Conservation (phyloP, 2,329 filamentous ascomycete genomes). For the Metarhizium album region DNA sequence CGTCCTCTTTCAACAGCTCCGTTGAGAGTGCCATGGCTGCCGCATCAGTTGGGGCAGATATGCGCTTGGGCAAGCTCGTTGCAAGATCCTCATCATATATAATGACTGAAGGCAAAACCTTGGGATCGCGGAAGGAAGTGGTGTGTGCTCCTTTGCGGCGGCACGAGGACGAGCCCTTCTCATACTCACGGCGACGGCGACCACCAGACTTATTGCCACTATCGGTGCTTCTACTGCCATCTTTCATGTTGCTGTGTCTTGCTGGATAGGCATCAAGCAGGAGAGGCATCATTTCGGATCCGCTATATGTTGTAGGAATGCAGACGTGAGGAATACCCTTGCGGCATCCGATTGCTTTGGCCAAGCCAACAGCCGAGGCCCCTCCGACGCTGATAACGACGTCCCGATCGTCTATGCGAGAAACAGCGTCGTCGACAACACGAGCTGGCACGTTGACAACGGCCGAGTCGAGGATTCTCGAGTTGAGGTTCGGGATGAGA, state of each 20-base stretch:
- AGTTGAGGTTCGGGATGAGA: conserved; percentile 23
- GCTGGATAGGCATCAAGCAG: conserved; percentile 9
- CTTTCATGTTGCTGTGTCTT: conserved; percentile 6
- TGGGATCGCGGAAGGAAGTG: conserved; percentile 12
- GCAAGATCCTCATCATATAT: conserved; percentile 29
- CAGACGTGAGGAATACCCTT: conserved; percentile 46
- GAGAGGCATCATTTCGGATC: conserved; percentile 44
- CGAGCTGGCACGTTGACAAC: conserved; percentile 17
- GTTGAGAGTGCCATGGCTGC: conserved; percentile 10
- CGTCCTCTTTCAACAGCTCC: conserved; percentile 11
- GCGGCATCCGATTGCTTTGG: conserved; percentile 41
- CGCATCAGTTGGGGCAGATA: conserved; percentile 18
- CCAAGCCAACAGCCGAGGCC: conserved; percentile 49
- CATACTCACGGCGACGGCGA: neutral
- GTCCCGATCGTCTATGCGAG: conserved; percentile 32
- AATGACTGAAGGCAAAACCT: conserved; percentile 19
- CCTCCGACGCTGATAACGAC: conserved; percentile 51
- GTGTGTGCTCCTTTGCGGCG: conserved; percentile 6
- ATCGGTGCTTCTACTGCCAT: neutral
- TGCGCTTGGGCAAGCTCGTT: conserved; percentile 13
- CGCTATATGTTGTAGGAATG: conserved; percentile 49
- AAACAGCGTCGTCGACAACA: conserved; percentile 18
- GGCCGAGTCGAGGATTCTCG: conserved; percentile 22
- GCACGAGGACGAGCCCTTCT: neutral
- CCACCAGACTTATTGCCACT: conserved; percentile 5